phyloP scores from a whole-genome alignment of 441 rosid genomes.

The Biscutella auriculata region DNA sequence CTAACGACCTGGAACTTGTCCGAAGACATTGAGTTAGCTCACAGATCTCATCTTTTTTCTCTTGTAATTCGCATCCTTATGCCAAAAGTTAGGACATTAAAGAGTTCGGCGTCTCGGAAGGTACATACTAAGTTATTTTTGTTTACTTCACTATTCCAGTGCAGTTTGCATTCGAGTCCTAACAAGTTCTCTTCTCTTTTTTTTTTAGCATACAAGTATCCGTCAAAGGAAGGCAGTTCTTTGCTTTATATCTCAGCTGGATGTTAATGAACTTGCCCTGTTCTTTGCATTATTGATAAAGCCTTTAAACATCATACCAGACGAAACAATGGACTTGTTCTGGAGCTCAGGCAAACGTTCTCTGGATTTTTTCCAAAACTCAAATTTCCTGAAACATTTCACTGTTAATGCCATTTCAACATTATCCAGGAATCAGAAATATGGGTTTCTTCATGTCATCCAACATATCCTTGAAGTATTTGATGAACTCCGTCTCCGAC shows the following conservation, averaged over 20 bases:
- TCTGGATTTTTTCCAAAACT: constrained; percentile 34
- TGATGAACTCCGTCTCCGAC: constrained; percentile 61
- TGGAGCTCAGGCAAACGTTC: constrained; percentile 34
- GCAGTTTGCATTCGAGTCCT: constrained; percentile 3
- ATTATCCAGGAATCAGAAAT: constrained; percentile 66
- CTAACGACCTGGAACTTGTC: constrained; percentile 85
- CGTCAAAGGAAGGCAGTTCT: constrained; percentile 80
- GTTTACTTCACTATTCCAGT: constrained; percentile 5
- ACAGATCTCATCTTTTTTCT: constrained; percentile 56
- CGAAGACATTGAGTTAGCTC: constrained; percentile 54
- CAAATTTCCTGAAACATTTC: constrained; percentile 42
- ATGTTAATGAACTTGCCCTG: constrained; percentile 60
- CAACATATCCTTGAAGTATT: constrained; percentile 68
- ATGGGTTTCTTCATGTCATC: constrained; percentile 80
- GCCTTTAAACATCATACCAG: constrained; percentile 52
- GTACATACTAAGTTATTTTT: constrained; percentile 23
- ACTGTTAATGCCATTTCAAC: constrained; percentile 42
- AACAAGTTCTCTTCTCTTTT: constrained; percentile 10
- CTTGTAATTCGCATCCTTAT: constrained; percentile 56
- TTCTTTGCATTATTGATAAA: constrained; percentile 72
- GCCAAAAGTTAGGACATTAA: constrained; percentile 84
- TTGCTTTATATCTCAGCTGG: constrained; percentile 66
- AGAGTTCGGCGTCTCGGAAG: constrained; percentile 79
- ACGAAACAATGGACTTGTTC: constrained; percentile 28
- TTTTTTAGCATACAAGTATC: constrained; percentile 62